Conservation (phyloP, 176 grass and related monocot species). For the Lolium perenne region DNA sequence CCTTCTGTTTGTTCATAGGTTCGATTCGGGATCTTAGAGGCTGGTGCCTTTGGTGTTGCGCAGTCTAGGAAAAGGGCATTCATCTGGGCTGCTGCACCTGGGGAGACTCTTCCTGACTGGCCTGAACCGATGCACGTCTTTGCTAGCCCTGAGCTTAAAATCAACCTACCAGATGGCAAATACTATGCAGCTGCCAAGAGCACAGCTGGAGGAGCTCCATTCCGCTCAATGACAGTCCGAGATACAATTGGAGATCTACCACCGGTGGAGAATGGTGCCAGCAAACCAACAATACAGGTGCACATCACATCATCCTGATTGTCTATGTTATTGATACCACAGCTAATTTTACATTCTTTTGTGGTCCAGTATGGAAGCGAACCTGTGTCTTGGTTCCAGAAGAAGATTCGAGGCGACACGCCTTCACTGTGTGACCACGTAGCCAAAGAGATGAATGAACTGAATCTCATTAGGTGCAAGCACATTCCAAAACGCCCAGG, state of each 20-base stretch:
- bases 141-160: conserved; percentile 64
- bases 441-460: conserved; percentile 90
- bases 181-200: conserved; percentile 60
- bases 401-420: conserved; percentile 56
- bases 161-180: conserved; percentile 50
- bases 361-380: conserved; percentile 53
- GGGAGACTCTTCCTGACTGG: conserved; percentile 67
- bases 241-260: conserved; percentile 74
- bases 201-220: conserved; percentile 66
- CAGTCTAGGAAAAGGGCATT: conserved; percentile 86
- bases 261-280: conserved; percentile 61
- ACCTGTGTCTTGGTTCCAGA: conserved; percentile 75
- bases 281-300: conserved; percentile 62
- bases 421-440: conserved; percentile 60
- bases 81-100: conserved; percentile 71
- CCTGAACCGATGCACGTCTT: conserved; percentile 82
- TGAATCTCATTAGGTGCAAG: conserved; percentile 71
- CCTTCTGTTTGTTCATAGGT: conserved; percentile 52
- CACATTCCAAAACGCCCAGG: conserved; percentile 68
- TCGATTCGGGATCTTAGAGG: conserved; percentile 68
- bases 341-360: too few relatives aligned
- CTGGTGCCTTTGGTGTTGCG: conserved; percentile 41
- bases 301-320: conserved; percentile 6
- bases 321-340: not conserved
- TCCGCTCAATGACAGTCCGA: conserved; percentile 64